Conservation (phyloP, 1,139 yeast genomes). For the Magnusiomyces fungicola region DNA sequence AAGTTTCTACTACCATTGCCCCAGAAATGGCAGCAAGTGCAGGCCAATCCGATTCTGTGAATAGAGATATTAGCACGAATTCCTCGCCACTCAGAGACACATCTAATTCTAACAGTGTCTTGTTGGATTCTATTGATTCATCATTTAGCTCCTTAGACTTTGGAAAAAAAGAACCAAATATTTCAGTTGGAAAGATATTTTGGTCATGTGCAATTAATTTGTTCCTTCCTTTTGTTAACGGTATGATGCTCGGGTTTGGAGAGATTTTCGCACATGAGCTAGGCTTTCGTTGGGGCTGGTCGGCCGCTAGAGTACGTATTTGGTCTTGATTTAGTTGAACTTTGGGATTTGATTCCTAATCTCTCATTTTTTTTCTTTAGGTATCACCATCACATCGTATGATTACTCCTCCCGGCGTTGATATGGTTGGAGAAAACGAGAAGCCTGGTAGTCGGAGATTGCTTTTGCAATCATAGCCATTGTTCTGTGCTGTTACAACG, state of each 20-base stretch:
- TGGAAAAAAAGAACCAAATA: background rate
- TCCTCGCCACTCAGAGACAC: no score
- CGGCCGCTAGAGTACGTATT: conserved; percentile 55
- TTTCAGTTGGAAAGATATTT: conserved; percentile 8
- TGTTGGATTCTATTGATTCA: background rate
- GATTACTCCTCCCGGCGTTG: conserved; percentile 11
- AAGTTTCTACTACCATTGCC: conserved; percentile 1
- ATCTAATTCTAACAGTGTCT: background rate
- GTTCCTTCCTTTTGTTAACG: conserved; percentile 82
- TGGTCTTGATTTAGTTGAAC: background rate
- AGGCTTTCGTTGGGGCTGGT: conserved; percentile 74
- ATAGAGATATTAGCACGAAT: no score
- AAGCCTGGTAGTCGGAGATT: conserved; percentile 9
- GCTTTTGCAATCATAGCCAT: conserved; percentile 13
- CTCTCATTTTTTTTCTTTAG: conserved; percentile 1
- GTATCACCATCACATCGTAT: conserved; percentile 14
- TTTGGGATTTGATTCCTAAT: background rate
- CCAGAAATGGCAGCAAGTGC: background rate
- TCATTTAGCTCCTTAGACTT: conserved; percentile 2
- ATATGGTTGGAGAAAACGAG: conserved; percentile 12
- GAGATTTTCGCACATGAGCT: conserved; percentile 92
- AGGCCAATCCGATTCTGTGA: no score
- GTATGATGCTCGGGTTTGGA: conserved; percentile 94
- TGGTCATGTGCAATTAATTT: conserved; percentile 52
- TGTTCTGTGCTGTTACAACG: no score